Evolutionary conservation across 2,329 filamentous ascomycete species (phyloP).

Genomic region (Nothophoma quercina): DNA sequence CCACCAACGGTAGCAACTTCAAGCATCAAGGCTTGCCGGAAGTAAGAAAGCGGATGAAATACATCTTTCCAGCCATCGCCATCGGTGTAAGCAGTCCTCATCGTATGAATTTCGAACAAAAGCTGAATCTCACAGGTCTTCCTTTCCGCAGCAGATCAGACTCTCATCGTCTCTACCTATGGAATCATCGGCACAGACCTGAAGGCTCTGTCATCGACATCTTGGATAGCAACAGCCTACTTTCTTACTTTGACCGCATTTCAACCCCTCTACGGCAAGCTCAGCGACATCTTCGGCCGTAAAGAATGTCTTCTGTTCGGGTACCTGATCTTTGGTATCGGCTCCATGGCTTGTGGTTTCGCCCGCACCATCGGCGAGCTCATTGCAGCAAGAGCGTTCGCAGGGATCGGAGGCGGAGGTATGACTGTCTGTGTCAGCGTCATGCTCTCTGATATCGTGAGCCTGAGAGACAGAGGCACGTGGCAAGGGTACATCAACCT

Average conservation of each 20-base stretch:
- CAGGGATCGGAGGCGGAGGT: constrained; percentile 73
- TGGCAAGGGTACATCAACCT: constrained; percentile 81
- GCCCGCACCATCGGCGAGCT: constrained; percentile 70
- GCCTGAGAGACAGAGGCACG: constrained; percentile 71
- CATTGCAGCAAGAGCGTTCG: constrained; percentile 69
- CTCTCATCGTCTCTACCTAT: constrained; percentile 79
- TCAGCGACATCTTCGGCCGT: constrained; percentile 75
- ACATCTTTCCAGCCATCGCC: constrained; percentile 67
- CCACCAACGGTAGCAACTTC: constrained; percentile 38
- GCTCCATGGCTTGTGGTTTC: constrained; percentile 69
- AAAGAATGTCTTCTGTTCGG: constrained; percentile 71
- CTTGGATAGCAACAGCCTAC: constrained; percentile 75
- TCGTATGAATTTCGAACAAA: background rate
- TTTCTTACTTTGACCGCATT: constrained; percentile 78
- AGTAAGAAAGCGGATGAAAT: constrained; percentile 60
- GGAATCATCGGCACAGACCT: constrained; percentile 79
- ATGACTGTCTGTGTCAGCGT: constrained; percentile 76
- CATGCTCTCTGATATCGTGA: constrained; percentile 74
- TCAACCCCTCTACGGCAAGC: constrained; percentile 76
- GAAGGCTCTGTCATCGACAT: constrained; percentile 75
- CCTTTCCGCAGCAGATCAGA: constrained; percentile 76
- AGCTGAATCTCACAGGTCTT: constrained; percentile 63
- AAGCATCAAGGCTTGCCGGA: constrained; percentile 58
- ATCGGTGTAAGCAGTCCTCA: constrained; percentile 61
- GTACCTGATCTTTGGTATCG: constrained; percentile 70